Base-by-base conservation (phyloP, 208 protist species). In the Trypanosoma grayi region DNA sequence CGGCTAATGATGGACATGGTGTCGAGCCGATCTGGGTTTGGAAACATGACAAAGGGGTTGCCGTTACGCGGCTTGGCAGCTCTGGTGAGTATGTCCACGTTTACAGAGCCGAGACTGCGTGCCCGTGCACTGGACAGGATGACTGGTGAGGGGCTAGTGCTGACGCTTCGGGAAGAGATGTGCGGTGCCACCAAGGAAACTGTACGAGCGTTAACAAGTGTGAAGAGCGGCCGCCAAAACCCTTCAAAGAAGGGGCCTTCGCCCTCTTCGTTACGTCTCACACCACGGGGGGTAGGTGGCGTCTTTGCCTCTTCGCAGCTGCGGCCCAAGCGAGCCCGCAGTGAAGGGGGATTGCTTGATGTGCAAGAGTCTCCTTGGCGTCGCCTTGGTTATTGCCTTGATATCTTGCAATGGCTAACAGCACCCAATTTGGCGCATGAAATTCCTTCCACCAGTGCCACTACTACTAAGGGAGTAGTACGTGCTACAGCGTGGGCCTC, bases 101-200 rank as follows among this genome's bases (percentile, higher is more conserved):
- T 79, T 70, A 70, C 78, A 9, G 82, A 85, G n/a, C 63, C 79
- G 4, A 81, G 75, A 51, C 45, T 85, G 43, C 77, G 83, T 0
- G 81, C 69, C 25, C 81, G 83, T 43, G 63, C 87, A 30, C 67
- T 95, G 13, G 81, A 92, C 70, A 80, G 75, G 45, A 78, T 95
- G 69, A 71, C 79, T 14, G 64, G 60, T 6, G 88, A 90, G 43
- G 88, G 84, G 28, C 54, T 92, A 16, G 65, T 92, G 51, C 73
- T 80, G 39, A 73, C 67, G 24, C 51, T 92, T 47, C 57, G 69
- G 9, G 60, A 71, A n/a, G 81, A 85, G 56, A 71, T 87, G 56
- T 24, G 10, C 20, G 9, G 16, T 13, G 34, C 33, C 7, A 1
- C 34, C 5, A 51, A 39, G 1, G 40, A 60, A 36, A 28, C 3